phyloP scores from a whole-genome alignment of 2,329 filamentous ascomycete species.

The Teratosphaeriaceae sp. region DNA sequence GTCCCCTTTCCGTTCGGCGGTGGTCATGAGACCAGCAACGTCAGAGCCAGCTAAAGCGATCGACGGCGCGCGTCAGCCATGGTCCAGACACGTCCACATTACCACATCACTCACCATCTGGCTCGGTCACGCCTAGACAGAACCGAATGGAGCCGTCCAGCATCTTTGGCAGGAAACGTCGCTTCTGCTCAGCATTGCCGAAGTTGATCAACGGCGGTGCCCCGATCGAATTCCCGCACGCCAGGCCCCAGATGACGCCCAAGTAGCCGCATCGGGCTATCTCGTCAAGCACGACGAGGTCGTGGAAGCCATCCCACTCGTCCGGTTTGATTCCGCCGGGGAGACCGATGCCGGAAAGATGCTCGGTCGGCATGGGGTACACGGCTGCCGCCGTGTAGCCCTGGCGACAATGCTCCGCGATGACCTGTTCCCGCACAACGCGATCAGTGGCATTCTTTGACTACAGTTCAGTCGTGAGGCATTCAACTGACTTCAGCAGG shows the following conservation, averaged over 20 bases:
- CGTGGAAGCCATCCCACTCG: slow-evolving; percentile 7
- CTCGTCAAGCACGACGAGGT: slow-evolving; percentile 3
- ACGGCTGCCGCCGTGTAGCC: not conserved
- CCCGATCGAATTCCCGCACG: slow-evolving; percentile 19
- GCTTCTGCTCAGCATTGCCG: slow-evolving; percentile 54
- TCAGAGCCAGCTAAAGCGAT: not conserved
- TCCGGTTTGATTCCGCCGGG: not conserved
- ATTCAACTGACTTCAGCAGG: slow-evolving; percentile 43
- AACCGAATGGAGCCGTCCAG: slow-evolving; percentile 58
- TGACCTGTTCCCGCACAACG: not conserved
- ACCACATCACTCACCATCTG: not conserved
- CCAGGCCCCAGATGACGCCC: not conserved
- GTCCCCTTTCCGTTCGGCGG: slow-evolving; percentile 44
- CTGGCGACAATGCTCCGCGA: not conserved
- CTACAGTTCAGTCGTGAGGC: no score
- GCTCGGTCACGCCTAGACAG: slow-evolving; percentile 74
- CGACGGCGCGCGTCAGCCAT: no score
- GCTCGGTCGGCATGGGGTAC: not conserved
- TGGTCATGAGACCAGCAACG: not conserved
- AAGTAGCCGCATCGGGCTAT: not conserved
- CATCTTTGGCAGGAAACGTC: slow-evolving; percentile 60
- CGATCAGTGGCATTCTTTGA: no score
- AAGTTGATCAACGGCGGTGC: slow-evolving; percentile 65
- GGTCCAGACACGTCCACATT: no score
- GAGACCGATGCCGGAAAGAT: slow-evolving; percentile 5